phyloP scores from a whole-genome alignment of 2,329 filamentous ascomycete species.

The Fusarium acutatum region DNA sequence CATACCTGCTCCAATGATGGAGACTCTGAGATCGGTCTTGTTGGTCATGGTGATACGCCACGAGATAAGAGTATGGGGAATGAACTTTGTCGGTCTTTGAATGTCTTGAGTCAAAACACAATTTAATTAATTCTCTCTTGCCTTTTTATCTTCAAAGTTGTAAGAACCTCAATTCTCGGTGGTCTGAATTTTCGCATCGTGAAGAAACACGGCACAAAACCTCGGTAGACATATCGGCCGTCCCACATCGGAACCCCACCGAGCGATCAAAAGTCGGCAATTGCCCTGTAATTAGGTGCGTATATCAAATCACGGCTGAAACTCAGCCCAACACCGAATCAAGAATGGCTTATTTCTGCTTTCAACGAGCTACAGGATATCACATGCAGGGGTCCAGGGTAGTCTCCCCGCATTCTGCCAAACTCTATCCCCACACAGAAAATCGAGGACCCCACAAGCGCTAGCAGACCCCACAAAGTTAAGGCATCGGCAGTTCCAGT shows the following conservation, averaged over 20 bases:
- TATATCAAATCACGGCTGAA: neutral
- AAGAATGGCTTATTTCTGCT: neutral
- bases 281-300: neutral
- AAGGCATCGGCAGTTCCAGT: neutral
- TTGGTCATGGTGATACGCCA: neutral
- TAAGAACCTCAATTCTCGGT: rapidly evolving
- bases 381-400: neutral
- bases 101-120: rapidly evolving
- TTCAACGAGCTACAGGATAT: neutral
- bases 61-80: neutral
- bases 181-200: rapidly evolving
- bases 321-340: neutral
- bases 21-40: neutral
- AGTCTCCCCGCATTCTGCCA: neutral
- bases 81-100: neutral
- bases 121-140: neutral
- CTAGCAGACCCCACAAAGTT: neutral
- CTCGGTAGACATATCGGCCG: neutral
- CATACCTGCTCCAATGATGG: constrained; percentile 19
- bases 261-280: neutral
- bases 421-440: neutral
- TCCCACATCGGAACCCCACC: neutral
- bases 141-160: neutral
- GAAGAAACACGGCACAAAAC: neutral
- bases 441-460: neutral